A percentile compares a stretch with the other conserved stretches of the same genome.
Evolutionary conservation across 2,329 filamentous ascomycete species (phyloP).

Genomic region (Emmonsia crescens): DNA sequence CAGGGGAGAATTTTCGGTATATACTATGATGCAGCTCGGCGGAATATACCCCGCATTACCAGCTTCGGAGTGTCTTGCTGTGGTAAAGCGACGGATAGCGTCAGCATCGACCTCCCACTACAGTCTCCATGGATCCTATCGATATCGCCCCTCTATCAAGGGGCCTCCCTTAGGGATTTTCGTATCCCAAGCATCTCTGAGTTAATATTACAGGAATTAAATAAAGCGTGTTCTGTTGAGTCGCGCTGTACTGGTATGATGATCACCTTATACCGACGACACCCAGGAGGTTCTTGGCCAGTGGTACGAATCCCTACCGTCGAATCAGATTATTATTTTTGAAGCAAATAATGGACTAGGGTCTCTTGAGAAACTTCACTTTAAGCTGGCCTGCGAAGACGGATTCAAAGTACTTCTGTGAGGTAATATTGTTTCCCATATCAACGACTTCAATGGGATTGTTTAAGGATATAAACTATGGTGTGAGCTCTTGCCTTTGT

Average conservation of each 20-base stretch:
- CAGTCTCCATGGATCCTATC: too few relatives aligned
- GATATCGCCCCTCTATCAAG: too few relatives aligned
- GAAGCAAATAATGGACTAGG: not conserved
- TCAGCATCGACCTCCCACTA: too few relatives aligned
- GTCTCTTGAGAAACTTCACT: not conserved
- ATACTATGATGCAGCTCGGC: too few relatives aligned
- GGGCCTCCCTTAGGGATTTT: too few relatives aligned
- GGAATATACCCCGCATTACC: too few relatives aligned
- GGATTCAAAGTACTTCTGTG: not conserved
- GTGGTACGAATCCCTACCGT: not conserved
- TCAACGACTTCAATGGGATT: not conserved
- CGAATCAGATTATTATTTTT: not conserved
- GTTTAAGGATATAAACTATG: not conserved
- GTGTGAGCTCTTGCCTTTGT: not conserved
- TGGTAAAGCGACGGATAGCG: too few relatives aligned
- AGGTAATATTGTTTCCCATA: not conserved
- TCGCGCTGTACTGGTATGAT: conserved; percentile 1
- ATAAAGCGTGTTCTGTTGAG: too few relatives aligned
- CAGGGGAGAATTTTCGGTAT: too few relatives aligned
- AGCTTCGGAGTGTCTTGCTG: too few relatives aligned
- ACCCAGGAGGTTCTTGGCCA: not conserved
- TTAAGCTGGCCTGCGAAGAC: not conserved
- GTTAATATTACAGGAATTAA: too few relatives aligned
- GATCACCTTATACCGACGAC: not conserved
- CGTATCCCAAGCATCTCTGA: too few relatives aligned